Conservation (phyloP, 2,329 filamentous ascomycete genomes). For the Fusarium sp. region DNA sequence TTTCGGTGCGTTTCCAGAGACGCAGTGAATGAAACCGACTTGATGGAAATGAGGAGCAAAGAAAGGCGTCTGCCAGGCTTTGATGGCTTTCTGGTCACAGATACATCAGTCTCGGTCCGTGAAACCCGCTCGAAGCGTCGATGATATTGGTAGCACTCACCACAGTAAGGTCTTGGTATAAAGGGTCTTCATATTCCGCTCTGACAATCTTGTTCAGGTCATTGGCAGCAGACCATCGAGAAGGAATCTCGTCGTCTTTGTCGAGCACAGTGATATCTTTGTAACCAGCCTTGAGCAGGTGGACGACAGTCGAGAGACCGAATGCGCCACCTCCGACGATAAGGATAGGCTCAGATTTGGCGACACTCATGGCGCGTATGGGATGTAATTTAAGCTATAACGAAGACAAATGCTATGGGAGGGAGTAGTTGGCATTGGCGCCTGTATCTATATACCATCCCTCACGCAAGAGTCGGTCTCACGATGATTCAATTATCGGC, state of each 20-base stretch:
- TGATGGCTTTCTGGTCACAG: constrained; percentile 57
- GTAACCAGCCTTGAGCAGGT: constrained; percentile 59
- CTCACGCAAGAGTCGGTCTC: no score
- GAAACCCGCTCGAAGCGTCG: not conserved
- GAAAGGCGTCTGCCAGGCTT: constrained; percentile 64
- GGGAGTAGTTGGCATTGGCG: not conserved
- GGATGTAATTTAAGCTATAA: no score
- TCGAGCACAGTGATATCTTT: constrained; percentile 62
- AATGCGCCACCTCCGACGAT: constrained; percentile 62
- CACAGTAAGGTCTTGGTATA: constrained; percentile 66
- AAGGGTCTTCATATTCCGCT: constrained; percentile 68
- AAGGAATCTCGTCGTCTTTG: constrained; percentile 54
- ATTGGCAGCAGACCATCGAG: constrained; percentile 64
- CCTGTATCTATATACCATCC: not conserved
- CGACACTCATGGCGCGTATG: constrained; percentile 27
- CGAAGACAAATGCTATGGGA: rapidly evolving
- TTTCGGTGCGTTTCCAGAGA: constrained; percentile 59
- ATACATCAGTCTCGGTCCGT: not conserved
- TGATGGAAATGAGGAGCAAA: constrained; percentile 64
- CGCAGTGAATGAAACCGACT: constrained; percentile 59
- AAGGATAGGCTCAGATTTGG: constrained; percentile 48
- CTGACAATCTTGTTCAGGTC: constrained; percentile 73
- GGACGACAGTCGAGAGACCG: constrained; percentile 62
- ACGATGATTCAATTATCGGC: not conserved
- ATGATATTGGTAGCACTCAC: constrained; percentile 47